These are phyloP conservation scores for Prorocentrum cordatum DNA, from an alignment of 169 alveolate species.

Conservation along the genomic window DNA sequence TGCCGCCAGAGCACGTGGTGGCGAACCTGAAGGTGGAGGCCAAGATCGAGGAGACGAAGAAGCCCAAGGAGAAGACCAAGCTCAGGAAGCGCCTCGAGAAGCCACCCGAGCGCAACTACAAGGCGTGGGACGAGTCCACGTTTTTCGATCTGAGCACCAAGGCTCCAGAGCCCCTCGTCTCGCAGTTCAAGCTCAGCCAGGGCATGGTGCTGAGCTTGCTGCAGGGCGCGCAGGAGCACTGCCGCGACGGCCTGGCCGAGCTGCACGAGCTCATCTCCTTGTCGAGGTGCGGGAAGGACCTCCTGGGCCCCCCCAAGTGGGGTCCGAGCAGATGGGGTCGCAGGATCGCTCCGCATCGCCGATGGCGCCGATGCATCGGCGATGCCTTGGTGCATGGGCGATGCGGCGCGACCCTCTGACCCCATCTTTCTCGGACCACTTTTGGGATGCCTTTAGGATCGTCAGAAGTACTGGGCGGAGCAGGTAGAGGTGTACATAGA, in stretches of 20 bases:
- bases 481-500: neutral
- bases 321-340: no score
- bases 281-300: neutral
- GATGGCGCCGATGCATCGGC: no score
- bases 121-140: neutral
- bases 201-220: neutral
- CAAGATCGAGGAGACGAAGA: neutral
- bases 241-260: neutral
- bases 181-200: neutral
- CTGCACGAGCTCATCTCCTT: neutral
- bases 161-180: neutral
- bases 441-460: no score
- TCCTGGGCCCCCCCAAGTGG: no score
- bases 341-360: no score
- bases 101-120: neutral
- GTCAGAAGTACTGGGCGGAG: neutral
- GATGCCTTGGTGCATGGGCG: no score
- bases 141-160: neutral
- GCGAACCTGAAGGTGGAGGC: neutral
- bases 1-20: neutral
- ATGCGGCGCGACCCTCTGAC: no score
- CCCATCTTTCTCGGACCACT: no score
- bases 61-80: neutral
- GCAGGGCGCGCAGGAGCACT: slow-evolving; percentile 17
- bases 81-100: neutral